Evolutionary conservation across 441 rosid genomes (phyloP).

Genomic region (Iberis amara): DNA sequence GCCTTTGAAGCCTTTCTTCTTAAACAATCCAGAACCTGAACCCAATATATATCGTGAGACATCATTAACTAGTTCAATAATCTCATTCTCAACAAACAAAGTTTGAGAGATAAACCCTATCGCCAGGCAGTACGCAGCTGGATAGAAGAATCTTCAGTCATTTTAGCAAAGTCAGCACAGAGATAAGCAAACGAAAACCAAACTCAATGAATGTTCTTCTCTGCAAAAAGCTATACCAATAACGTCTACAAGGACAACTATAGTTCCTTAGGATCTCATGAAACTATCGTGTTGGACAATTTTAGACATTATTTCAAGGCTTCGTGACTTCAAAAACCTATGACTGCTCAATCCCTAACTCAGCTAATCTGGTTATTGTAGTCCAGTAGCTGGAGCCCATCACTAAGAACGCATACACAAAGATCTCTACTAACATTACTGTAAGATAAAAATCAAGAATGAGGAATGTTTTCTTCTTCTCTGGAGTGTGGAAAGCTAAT

Average conservation of each 20-base stretch:
- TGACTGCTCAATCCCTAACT: neutral
- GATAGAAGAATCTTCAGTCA: no score
- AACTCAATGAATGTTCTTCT: neutral
- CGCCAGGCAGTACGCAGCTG: neutral
- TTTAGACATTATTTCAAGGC: neutral
- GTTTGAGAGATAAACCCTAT: neutral
- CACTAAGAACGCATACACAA: neutral
- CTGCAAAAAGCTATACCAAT: conserved; percentile 4
- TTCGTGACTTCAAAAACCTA: neutral
- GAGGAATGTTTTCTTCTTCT: neutral
- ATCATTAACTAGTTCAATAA: neutral
- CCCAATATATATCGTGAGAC: conserved; percentile 8
- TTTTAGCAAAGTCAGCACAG: no score
- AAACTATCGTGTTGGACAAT: no score
- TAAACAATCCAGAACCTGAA: conserved; percentile 79
- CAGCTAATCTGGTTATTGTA: neutral
- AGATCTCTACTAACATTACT: no score
- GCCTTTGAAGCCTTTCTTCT: conserved; percentile 71
- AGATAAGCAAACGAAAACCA: neutral
- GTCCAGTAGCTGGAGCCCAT: neutral
- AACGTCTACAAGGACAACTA: neutral
- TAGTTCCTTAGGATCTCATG: no score
- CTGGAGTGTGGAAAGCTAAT: no score
- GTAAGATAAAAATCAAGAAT: no score
- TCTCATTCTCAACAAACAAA: neutral